Evolutionary conservation across 2,329 filamentous ascomycete genomes (phyloP).

Genomic region (Orbilia brochopaga): DNA sequence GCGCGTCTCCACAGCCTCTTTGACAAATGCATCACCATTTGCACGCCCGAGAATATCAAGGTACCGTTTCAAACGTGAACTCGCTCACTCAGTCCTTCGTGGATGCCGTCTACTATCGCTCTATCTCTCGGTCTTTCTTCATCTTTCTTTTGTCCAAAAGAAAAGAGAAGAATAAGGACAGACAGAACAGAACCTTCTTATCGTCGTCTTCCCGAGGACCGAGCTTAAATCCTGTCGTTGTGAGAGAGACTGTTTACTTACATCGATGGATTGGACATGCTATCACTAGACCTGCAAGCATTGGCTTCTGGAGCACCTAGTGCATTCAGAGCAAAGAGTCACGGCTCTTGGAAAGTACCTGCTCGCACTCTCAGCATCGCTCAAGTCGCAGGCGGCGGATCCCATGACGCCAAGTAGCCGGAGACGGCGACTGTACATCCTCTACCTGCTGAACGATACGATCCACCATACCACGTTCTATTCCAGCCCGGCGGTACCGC

Average conservation of each 20-base stretch:
- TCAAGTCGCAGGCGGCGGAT: conserved; percentile 56
- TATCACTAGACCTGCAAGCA: conserved; percentile 78
- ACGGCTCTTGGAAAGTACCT: conserved; percentile 77
- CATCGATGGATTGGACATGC: conserved; percentile 56
- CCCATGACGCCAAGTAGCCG: conserved; percentile 63
- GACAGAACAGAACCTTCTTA: conserved; percentile 7
- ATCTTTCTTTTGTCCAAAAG: conserved; percentile 26
- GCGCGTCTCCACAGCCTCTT: conserved; percentile 72
- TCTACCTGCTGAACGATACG: conserved; percentile 80
- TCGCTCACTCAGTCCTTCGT: conserved; percentile 51
- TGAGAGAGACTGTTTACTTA: conserved; percentile 50
- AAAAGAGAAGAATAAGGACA: conserved; percentile 5
- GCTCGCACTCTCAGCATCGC: conserved; percentile 70
- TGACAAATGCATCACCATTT: conserved; percentile 70
- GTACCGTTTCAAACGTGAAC: conserved; percentile 67
- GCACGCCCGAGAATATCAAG: conserved; percentile 83
- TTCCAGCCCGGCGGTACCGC: conserved; percentile 61
- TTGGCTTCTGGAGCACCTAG: conserved; percentile 78
- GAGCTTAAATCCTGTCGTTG: conserved; percentile 2
- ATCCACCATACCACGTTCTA: conserved; percentile 71
- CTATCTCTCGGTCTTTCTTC: conserved; percentile 51
- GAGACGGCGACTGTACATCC: conserved; percentile 73
- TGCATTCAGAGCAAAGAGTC: conserved; percentile 70
- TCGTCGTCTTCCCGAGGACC: conserved; percentile 11
- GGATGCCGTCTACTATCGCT: conserved; percentile 52